These are phyloP conservation scores for Populus deltoides DNA, from an alignment of 345 rosid species.

Conservation along the genomic window DNA sequence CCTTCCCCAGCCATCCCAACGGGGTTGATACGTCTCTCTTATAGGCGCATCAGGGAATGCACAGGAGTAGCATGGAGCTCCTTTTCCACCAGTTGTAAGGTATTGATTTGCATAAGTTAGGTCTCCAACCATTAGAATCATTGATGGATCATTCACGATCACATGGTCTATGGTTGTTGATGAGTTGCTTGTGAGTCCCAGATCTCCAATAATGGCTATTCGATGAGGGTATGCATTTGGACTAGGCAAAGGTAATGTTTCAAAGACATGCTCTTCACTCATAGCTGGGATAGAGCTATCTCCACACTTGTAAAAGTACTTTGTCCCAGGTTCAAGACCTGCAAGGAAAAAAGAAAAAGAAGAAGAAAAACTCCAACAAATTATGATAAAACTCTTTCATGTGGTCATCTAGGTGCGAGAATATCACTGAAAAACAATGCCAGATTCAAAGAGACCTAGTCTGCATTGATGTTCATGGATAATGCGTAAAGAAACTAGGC, in stretches of 20 bases:
- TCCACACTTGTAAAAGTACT: conserved; percentile 68
- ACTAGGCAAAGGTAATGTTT: conserved; percentile 50
- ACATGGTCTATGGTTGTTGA: conserved; percentile 72
- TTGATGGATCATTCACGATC: conserved; percentile 56
- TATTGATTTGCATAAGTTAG: conserved; percentile 79
- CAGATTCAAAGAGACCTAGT: too few species aligned
- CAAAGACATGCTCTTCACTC: conserved; percentile 59
- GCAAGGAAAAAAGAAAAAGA: conserved; percentile 1
- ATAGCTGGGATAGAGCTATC: conserved; percentile 72
- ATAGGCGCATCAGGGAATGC: conserved; percentile 71
- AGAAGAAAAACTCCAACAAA: background rate
- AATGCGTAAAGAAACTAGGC: too few species aligned
- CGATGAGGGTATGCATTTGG: conserved; percentile 55
- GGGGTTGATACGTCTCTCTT: conserved; percentile 85
- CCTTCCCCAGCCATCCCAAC: conserved; percentile 99
- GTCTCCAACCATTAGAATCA: conserved; percentile 79
- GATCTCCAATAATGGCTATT: conserved; percentile 70
- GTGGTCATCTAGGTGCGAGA: too few species aligned
- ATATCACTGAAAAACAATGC: too few species aligned
- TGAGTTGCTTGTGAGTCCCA: conserved; percentile 81
- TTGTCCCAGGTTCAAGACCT: conserved; percentile 65
- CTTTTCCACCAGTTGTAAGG: conserved; percentile 72
- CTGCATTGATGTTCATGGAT: too few species aligned
- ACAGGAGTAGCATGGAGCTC: conserved; percentile 67
- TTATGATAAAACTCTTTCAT: too few species aligned